phyloP scores from a whole-genome alignment of 805 yeast species.

The Pichia ethanolica region DNA sequence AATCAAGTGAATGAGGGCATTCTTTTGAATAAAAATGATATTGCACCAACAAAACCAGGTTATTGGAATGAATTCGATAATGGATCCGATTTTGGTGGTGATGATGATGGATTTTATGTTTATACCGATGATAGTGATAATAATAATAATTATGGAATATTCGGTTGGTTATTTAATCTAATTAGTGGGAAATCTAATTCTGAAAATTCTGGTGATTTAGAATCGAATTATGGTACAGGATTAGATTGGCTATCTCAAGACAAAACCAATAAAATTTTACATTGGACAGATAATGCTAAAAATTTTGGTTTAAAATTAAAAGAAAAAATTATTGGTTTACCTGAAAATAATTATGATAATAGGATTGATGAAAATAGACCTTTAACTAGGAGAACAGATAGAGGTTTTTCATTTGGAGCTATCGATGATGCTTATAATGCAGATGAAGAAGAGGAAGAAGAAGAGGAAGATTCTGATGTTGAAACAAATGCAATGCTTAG shows the following conservation, averaged over 20 bases:
- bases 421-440: slow-evolving; percentile 3
- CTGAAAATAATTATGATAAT: not conserved
- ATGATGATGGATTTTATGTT: slow-evolving; percentile 32
- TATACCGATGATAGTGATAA: slow-evolving; percentile 30
- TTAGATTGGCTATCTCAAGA: slow-evolving; percentile 9
- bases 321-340: not conserved
- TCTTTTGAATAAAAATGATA: slow-evolving; percentile 25
- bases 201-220: slow-evolving; percentile 31
- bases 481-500: slow-evolving; percentile 2
- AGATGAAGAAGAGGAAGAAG: slow-evolving; percentile 5
- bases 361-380: not conserved
- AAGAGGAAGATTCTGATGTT: slow-evolving; percentile 6
- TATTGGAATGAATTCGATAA: slow-evolving; percentile 69
- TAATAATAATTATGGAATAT: slow-evolving; percentile 4
- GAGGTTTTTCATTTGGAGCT: slow-evolving; percentile 7
- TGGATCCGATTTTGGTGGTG: slow-evolving; percentile 43
- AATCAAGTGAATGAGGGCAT: slow-evolving; percentile 18
- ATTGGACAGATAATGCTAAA: slow-evolving; percentile 3
- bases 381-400: slow-evolving; percentile 3
- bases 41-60: slow-evolving; percentile 22
- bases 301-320: not conserved
- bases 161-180: slow-evolving; percentile 4
- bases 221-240: slow-evolving; percentile 8
- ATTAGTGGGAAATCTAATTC: slow-evolving; percentile 30
- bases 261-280: slow-evolving; percentile 5